These are phyloP conservation scores for Chaetomium fimeti DNA, from an alignment of 495 filamentous ascomycete species.

Conservation along the genomic window DNA sequence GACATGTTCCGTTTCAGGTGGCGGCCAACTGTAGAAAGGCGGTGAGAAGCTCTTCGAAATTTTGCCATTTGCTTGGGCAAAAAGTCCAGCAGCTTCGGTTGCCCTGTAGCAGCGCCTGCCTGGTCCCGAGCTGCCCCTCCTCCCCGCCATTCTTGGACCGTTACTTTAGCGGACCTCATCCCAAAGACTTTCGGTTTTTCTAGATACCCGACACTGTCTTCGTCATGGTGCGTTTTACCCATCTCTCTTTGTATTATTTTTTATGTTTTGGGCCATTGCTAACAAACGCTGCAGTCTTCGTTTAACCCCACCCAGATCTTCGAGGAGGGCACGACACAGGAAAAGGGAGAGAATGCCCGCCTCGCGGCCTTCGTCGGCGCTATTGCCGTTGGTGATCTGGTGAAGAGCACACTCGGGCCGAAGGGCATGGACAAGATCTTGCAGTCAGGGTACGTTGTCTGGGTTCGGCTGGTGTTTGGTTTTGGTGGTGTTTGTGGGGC, in stretches of 20 bases:
- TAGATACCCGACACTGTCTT: conserved; percentile 14
- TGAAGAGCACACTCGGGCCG: conserved; percentile 94
- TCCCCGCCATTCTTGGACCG: conserved; percentile 22
- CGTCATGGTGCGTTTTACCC: conserved; percentile 19
- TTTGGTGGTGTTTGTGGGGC: conserved; percentile 7
- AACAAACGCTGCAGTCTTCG: conserved; percentile 42
- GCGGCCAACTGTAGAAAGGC: conserved; percentile 26
- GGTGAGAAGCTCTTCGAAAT: conserved; percentile 31
- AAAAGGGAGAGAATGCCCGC: conserved; percentile 99
- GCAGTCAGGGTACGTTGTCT: conserved; percentile 78
- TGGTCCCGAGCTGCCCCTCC: conserved; percentile 32
- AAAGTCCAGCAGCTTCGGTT: conserved; percentile 32
- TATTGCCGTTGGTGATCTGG: conserved; percentile 93
- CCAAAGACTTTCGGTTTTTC: conserved; percentile 4
- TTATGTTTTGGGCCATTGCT: conserved; percentile 16
- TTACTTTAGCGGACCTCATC: conserved; percentile 10
- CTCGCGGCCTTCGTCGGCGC: conserved; percentile 95
- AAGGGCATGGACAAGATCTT: conserved; percentile 99
- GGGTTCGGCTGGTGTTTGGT: not conserved
- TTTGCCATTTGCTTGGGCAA: conserved; percentile 34
- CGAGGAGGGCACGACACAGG: conserved; percentile 92
- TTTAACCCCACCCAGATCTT: conserved; percentile 97
- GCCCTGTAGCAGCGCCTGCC: conserved; percentile 23
- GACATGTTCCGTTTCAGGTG: not conserved
- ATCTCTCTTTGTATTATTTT: not conserved